Base-by-base conservation (phyloP, 805 yeast genomes). In the Sugiyamaella marilandica region DNA sequence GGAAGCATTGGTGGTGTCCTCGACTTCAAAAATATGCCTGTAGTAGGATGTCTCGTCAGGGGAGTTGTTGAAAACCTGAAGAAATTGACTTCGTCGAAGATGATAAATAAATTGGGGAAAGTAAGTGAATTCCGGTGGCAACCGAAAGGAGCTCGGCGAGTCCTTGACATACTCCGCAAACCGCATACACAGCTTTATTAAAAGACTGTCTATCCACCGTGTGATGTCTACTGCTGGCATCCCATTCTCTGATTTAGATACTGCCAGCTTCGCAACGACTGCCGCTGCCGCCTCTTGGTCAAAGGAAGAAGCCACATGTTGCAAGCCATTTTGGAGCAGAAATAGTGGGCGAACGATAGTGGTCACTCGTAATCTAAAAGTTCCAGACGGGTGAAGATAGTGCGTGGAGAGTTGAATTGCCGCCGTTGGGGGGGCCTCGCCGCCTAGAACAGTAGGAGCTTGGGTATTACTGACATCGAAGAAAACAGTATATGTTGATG, bases 221-320 rank as follows among this genome's bases (percentile, higher is more conserved):
- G 88, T 79, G 10, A 91, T 87, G 66, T 90, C 96, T 11, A 94
- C 89, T 33, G 91, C 89, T 61, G 87, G 92, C 16, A 49, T 36
- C 62, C 89, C 95, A n/a, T 84, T 77, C 56, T 78, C 79, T 21
- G 80, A 74, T 65, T 87, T 89, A 74, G 79, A 82, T 46, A 90
- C 86, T 14, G 95, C 89, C 52, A 91, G 76, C 67, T 97, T 78
- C 1, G 96, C 85, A 80, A 90, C 82, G 54, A 88, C 72, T 1
- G 87, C 95, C 18, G 95, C 91, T 2, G 97, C 96, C n/a, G 96
- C 95, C 70, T 91, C 97, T 74, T 91, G 97, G 71, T 91, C 98
- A 67, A 91, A 91, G 4, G 91, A 74, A 21, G 68, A 68, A 8
- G 76, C 71, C 53, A 79, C 70, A 26, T 72, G 73, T 29, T 80